Evolutionary conservation across 805 yeast genomes (phyloP), one percentile per base, ranked within the genome.

Genomic region (Candida sphagnicola): DNA sequence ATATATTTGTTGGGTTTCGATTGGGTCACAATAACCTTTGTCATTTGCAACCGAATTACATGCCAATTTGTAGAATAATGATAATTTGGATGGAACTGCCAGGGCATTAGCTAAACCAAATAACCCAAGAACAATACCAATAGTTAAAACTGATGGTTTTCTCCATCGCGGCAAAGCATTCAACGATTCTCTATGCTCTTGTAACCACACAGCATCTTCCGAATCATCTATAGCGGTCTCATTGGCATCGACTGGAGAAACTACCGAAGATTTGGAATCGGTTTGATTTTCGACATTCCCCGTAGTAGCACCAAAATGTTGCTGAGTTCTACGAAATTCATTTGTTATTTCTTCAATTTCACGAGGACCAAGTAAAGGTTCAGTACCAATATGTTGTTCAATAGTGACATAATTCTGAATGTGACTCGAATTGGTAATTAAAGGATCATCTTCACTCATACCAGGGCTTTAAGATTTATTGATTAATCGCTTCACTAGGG

Each of bases 111-210:
- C 56, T 24, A 74, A 48, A 11, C 75, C 61, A 35, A 58, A 56
- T 4, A 72, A 18, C 18, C 74, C 62, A 2, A 71, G 24, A 1
- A 70, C 54, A 2, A 62, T 26, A 19, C 76, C 64, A 5, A 80
- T 49, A 52, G 72, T 57, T n/a, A 56, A 45, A 10, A 76, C 57
- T 2, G 79, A 68, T 0, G 88, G 88, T 33, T 78, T 61, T 13
- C 58, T 58, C 38, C 66, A 59, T 80, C 84, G 78, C 5, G 61
- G 57, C 29, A 73, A 38, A 3, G 54, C 40, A 38, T 55, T 46
- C 49, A 73, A 72, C 19, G 57, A 54, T 3, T 48, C 21, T 25
- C 76, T 61, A 30, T 70, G 69, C 40, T 76, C 78, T 12, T 66
- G 48, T 11, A 74, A 52, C 67, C 77, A 67, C 8, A 67, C 75